Conservation (phyloP, 352 stramenopile species). For the Globisporangium iwayamae region DNA sequence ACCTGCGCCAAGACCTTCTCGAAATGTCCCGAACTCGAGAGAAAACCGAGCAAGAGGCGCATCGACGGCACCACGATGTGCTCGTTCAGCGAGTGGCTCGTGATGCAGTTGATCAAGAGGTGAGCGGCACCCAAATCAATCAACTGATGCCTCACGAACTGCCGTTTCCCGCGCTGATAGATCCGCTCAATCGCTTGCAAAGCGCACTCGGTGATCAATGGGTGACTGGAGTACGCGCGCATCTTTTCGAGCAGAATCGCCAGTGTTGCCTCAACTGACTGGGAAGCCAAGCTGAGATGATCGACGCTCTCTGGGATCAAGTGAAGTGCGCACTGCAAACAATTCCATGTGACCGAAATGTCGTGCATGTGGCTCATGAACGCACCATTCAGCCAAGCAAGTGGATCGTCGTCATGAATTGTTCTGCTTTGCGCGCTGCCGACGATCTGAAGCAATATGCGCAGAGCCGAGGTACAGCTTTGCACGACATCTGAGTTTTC, state of each 20-base stretch:
- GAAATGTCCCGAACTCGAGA: conserved; percentile 7
- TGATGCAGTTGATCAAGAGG: conserved; percentile 4
- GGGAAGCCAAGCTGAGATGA: neutral
- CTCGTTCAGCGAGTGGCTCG: conserved; percentile 1
- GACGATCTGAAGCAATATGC: neutral
- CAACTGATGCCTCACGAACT: conserved; percentile 3
- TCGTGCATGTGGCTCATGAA: conserved; percentile 1
- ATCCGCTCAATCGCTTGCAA: conserved; percentile 5
- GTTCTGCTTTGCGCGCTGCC: neutral
- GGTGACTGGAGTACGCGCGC: neutral
- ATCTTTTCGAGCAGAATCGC: neutral
- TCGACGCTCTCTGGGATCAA: neutral
- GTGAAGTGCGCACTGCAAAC: neutral
- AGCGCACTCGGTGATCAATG: neutral
- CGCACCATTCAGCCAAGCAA: conserved; percentile 6
- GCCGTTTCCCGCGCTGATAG: neutral
- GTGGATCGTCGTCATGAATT: neutral
- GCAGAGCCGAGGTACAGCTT: conserved; percentile 3
- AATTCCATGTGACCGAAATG: conserved; percentile 6
- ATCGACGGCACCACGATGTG: neutral
- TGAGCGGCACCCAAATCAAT: neutral
- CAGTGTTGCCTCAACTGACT: neutral
- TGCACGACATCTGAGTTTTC: conserved; percentile 6
- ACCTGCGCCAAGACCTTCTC: conserved; percentile 2
- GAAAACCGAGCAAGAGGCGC: neutral